Evolutionary conservation across 305 asterid species (phyloP).

Genomic region (Stenogyne calaminthoides): DNA sequence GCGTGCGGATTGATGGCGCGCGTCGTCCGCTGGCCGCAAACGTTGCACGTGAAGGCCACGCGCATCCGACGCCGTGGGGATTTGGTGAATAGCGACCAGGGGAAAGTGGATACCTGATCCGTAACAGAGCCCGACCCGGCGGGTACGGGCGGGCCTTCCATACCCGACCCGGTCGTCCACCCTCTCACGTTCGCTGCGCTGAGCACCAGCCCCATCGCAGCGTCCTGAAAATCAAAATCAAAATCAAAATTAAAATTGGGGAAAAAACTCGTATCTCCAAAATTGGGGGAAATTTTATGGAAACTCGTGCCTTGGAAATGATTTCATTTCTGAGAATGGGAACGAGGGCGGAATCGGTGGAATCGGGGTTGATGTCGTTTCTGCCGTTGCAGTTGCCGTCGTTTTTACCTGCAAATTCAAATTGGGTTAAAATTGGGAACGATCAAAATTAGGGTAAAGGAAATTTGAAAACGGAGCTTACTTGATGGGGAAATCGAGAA

Average conservation of each 20-base stretch:
- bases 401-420: slow-evolving; percentile 26
- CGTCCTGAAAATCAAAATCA: slow-evolving; percentile 62
- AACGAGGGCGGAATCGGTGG: slow-evolving; percentile 39
- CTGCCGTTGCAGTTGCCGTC: slow-evolving; percentile 32
- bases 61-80: slow-evolving; percentile 94
- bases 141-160: slow-evolving; percentile 89
- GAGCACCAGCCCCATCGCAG: slow-evolving; percentile 86
- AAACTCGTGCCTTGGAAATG: slow-evolving; percentile 50
- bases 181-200: slow-evolving; percentile 87
- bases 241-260: slow-evolving; percentile 1
- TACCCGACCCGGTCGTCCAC: slow-evolving; percentile 97
- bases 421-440: neutral
- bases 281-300: neutral
- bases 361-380: slow-evolving; percentile 48
- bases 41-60: slow-evolving; percentile 86
- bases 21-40: slow-evolving; percentile 84
- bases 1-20: slow-evolving; percentile 98
- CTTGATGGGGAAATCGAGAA: slow-evolving; percentile 62
- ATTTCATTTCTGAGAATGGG: slow-evolving; percentile 48
- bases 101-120: slow-evolving; percentile 82
- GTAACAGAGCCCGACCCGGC: slow-evolving; percentile 52
- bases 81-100: slow-evolving; percentile 94
- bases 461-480: slow-evolving; percentile 8
- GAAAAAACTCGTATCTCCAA: neutral
- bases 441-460: neutral